These are phyloP conservation scores for Mortierella polycephala DNA, from an alignment of 371 early-diverging fungal species.

Conservation along the genomic window DNA sequence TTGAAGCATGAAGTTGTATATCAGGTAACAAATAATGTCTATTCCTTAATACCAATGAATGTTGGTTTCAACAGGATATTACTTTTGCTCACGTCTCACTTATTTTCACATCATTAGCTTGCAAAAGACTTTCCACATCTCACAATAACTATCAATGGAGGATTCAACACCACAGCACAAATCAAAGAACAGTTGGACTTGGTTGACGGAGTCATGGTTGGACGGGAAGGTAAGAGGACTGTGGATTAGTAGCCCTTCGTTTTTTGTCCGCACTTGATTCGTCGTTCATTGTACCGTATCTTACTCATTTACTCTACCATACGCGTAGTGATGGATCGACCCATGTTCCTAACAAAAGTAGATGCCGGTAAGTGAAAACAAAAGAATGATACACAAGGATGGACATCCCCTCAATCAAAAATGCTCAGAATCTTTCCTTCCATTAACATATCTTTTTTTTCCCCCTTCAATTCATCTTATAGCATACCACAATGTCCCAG, in stretches of 20 bases:
- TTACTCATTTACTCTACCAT: not conserved
- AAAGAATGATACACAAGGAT: not conserved
- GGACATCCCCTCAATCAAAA: not conserved
- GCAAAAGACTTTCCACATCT: constrained; percentile 72
- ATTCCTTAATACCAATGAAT: not conserved
- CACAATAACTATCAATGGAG: constrained; percentile 85
- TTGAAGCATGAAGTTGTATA: constrained; percentile 82
- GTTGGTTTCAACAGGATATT: not conserved
- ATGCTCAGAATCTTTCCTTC: not conserved
- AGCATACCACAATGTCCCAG: constrained; percentile 53
- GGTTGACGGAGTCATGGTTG: constrained; percentile 83
- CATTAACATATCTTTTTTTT: not conserved
- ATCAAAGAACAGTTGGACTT: constrained; percentile 58
- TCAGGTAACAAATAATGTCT: constrained; percentile 51
- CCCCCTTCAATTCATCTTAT: not conserved
- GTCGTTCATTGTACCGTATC: not conserved
- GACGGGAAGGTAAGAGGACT: constrained; percentile 66
- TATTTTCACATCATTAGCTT: constrained; percentile 14
- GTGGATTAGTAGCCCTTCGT: constrained; percentile 19
- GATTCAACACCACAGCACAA: constrained; percentile 65
- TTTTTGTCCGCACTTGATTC: too few relatives aligned
- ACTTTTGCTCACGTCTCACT: not conserved
- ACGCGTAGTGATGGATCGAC: constrained; percentile 56
- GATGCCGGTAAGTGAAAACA: constrained; percentile 41
- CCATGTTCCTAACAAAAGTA: constrained; percentile 59